Base-by-base conservation (phyloP, 2,329 filamentous ascomycete genomes). In the Leptoxyphium fumago region DNA sequence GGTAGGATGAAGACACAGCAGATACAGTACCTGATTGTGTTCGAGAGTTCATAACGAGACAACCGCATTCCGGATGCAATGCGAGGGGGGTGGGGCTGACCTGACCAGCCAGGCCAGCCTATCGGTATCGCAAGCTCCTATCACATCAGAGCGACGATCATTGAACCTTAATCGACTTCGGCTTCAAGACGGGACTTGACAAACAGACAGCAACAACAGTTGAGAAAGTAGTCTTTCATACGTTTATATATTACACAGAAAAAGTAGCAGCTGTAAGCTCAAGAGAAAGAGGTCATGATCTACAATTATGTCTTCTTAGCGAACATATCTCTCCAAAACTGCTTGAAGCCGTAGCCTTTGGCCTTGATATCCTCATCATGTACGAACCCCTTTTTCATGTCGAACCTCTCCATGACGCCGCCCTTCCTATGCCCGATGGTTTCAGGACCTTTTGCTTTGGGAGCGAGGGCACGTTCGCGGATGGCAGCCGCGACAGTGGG, bases 261-360 rank as follows among this genome's bases (percentile, higher is more conserved):
- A 13, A 36, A 9, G 32, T 36, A 5, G 14, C 38, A 40, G 3
- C 14, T 17, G 11, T 5, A 28, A 9, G 34, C 9, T 4, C 13
- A 38, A 9, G 8, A 38, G 38, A 40, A 13, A 18, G 38, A 18
- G 11, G 38, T 11, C 5, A 28, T 21, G 5, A 17, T 40, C 11
- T 18, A 13, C 5, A 40, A 18, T 18, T 13, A 17, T 18, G 18
- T 6, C 38, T 36, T 21, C 38, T 40, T 40, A 11, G 57, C 54
- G 55, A 76, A 94, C 10, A 94, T 58, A 63, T 96, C 89, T 54
- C 75, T 76, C 87, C 86, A 95, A 65, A 94, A 84, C 61, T 96
- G 78, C 59, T 75, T 83, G 49, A 95, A 78, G 6, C 91, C 89
- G 64, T 95, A 96, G 44, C 82, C 77, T 43, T 80, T 77, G 45